A percentile compares a stretch with the other conserved stretches of the same genome.
Conservation (phyloP, 495 filamentous ascomycete genomes). For the Durotheca rogersii region DNA sequence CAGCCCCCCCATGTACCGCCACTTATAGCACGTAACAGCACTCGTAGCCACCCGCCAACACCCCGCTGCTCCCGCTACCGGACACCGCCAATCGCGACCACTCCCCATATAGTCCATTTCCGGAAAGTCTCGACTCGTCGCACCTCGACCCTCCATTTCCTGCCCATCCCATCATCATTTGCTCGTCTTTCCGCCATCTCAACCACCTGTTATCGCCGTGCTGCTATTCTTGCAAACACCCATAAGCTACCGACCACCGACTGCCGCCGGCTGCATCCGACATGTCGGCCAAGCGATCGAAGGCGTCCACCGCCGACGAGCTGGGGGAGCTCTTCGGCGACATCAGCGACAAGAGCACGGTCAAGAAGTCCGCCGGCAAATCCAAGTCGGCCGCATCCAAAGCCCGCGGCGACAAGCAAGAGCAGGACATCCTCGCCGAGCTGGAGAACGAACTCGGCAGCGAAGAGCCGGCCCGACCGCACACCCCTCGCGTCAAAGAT, state of each 20-base stretch:
- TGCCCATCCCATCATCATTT: neutral
- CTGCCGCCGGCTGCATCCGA: slow-evolving; percentile 12
- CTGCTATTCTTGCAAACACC: slow-evolving; percentile 3
- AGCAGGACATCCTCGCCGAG: slow-evolving; percentile 78
- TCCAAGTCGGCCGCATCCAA: slow-evolving; percentile 49
- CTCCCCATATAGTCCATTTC: slow-evolving; percentile 1
- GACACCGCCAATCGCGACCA: slow-evolving; percentile 7
- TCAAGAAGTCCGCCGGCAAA: slow-evolving; percentile 49
- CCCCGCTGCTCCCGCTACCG: slow-evolving; percentile 16
- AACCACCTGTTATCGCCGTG: slow-evolving; percentile 2
- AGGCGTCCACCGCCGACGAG: slow-evolving; percentile 69
- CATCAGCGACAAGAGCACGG: slow-evolving; percentile 55
- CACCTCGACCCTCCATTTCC: neutral
- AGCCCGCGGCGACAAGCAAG: slow-evolving; percentile 47
- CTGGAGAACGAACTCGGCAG: slow-evolving; percentile 72
- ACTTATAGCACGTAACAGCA: too few relatives aligned
- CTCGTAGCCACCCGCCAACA: neutral
- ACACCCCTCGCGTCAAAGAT: slow-evolving; percentile 76
- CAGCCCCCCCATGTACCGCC: too few relatives aligned
- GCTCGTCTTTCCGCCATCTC: too few relatives aligned
- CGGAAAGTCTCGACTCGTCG: neutral
- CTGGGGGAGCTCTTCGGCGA: slow-evolving; percentile 79
- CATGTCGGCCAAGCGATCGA: slow-evolving; percentile 47
- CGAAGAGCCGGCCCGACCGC: slow-evolving; percentile 68
- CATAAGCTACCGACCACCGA: slow-evolving; percentile 2